Evolutionary conservation across 768 basidiomycete genomes (phyloP).

Genomic region (Podaxis carcinomalis): DNA sequence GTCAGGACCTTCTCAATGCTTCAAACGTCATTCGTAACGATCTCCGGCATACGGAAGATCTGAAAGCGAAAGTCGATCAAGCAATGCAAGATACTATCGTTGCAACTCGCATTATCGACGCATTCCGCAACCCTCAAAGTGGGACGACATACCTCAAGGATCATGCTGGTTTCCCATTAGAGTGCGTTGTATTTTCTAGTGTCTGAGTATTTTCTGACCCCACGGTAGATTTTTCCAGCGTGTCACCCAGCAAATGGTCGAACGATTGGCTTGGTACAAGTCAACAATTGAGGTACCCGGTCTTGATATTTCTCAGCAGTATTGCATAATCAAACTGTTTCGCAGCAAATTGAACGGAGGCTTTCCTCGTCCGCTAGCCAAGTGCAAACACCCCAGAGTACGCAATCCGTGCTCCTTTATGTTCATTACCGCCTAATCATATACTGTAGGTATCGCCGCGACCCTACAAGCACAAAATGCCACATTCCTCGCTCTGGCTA

Average conservation of each 20-base stretch:
- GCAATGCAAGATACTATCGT: conserved; percentile 78
- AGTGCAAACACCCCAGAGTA: conserved; percentile 76
- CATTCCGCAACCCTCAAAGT: conserved; percentile 71
- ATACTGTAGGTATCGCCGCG: conserved; percentile 55
- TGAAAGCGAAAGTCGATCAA: conserved; percentile 73
- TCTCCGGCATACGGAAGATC: conserved; percentile 58
- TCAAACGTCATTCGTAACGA: conserved; percentile 65
- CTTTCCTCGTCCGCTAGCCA: conserved; percentile 63
- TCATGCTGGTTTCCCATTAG: conserved; percentile 77
- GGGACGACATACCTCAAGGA: conserved; percentile 69
- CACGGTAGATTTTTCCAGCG: conserved; percentile 62
- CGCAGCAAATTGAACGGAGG: conserved; percentile 80
- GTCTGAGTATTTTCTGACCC: not conserved
- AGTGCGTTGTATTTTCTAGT: conserved; percentile 41
- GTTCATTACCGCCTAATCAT: not conserved
- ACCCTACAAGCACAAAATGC: conserved; percentile 79
- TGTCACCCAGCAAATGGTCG: conserved; percentile 67
- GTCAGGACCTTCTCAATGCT: conserved; percentile 61
- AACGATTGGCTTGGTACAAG: conserved; percentile 74
- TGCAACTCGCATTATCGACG: conserved; percentile 74
- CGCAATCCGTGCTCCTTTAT: conserved; percentile 9
- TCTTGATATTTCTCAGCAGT: not conserved
- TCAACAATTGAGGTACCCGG: conserved; percentile 65
- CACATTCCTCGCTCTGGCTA: conserved; percentile 73
- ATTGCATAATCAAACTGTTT: conserved; percentile 8